Evolutionary conservation across 495 filamentous ascomycete species (phyloP), one percentile per base, ranked within the genome.

Genomic region (Penicillium lagena): DNA sequence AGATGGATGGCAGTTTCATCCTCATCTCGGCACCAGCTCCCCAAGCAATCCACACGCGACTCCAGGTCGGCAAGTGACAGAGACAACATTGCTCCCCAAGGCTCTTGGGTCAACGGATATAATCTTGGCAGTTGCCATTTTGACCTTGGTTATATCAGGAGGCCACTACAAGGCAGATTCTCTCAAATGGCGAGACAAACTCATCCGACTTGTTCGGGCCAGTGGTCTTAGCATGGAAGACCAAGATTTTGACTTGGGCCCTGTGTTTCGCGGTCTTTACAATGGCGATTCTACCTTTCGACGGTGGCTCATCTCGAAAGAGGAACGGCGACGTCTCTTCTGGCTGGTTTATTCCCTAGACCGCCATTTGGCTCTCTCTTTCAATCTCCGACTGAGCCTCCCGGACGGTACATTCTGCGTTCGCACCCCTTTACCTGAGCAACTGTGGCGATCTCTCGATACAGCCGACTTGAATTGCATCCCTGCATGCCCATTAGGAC

Each of bases 331-430:
- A 17, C 55, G 75, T 30, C 62, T 69, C 2, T 77, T 75, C 58
- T 78, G 75, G 75, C 42, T 76, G 4, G 56, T 76, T 10, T 78
- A 76, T 47, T 68, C 70, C 37, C 49, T 73, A 7, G 75, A 78
- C 40, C 51, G 75, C 10, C 75, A 78, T 43, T 45, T 77, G 0
- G 70, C 70, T 4, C 55, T 78, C 7, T 77, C 66, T 35, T 78
- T 75, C 51, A 77, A 78, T 43, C 46, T 59, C 39, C 65, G 71
- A 9, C 50, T 76, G 17, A 50, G 57, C 7, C 63, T 78, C 17
- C 60, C 68, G 27, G 75, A 78, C 45, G 57, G 56, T n/a, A 72
- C 74, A 42, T 66, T 68, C 33, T 52, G 67, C 40, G 58, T 68
- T 8, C 52, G 56, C 27, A 55, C 47, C 40, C 68, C 64, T 9